phyloP scores from a whole-genome alignment of 2,329 filamentous ascomycete genomes.

The Aspergillus quadrilineatus region DNA sequence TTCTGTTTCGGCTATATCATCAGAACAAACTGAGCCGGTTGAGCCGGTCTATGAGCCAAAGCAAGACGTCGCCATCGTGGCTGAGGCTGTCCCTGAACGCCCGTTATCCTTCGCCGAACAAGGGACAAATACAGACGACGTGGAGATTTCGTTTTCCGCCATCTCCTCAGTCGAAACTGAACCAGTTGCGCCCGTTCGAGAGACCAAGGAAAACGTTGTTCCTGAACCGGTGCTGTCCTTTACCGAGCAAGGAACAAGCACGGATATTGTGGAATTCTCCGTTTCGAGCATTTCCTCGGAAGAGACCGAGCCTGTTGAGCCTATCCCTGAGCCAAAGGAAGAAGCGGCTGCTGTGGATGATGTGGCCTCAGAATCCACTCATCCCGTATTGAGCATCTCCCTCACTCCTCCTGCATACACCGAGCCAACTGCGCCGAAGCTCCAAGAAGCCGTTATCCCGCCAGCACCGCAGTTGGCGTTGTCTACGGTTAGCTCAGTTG shows the following conservation, averaged over 20 bases:
- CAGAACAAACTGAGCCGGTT: conserved; percentile 28
- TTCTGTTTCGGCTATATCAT: conserved; percentile 31
- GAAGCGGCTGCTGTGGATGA: conserved; percentile 12
- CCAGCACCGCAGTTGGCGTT: conserved; percentile 35
- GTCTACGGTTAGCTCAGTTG: conserved; percentile 46
- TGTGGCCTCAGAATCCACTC: conserved; percentile 14
- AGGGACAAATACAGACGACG: background rate
- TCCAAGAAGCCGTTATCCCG: conserved; percentile 25
- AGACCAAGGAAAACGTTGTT: background rate
- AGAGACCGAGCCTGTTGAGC: conserved; percentile 27
- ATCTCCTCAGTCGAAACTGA: background rate
- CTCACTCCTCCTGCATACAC: conserved; percentile 27
- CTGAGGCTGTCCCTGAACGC: conserved; percentile 15
- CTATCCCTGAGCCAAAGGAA: conserved; percentile 21
- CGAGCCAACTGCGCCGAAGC: conserved; percentile 33
- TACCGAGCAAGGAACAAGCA: conserved; percentile 21
- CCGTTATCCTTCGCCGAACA: conserved; percentile 23
- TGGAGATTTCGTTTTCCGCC: background rate
- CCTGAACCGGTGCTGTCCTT: conserved; percentile 15
- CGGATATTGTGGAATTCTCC: conserved; percentile 20
- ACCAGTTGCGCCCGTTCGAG: background rate
- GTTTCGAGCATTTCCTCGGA: conserved; percentile 33
- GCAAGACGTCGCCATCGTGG: conserved; percentile 9
- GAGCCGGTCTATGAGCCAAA: conserved; percentile 14
- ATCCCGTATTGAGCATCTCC: conserved; percentile 30